Evolutionary conservation across 176 grass and related monocot genomes (phyloP).

Genomic region (Rhipidocladum racemiflorum): DNA sequence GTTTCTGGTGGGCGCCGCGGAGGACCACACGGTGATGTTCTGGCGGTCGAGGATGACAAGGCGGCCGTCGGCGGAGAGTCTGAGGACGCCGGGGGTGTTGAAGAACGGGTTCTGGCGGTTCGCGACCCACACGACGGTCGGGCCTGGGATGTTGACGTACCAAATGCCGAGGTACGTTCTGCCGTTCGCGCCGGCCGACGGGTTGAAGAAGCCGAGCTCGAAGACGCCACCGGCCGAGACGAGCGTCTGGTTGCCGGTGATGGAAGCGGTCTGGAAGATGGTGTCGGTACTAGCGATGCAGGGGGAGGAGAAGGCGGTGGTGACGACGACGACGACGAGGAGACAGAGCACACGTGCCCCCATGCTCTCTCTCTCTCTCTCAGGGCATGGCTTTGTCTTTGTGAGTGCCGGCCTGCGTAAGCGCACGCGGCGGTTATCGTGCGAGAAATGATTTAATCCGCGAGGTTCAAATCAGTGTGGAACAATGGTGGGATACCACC

Average conservation of each 20-base stretch:
- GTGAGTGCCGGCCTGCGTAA: not conserved
- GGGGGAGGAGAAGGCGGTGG: not conserved
- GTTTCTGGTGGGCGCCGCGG: not conserved
- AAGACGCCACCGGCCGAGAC: constrained; percentile 46
- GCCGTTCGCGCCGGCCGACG: not conserved
- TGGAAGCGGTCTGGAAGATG: not conserved
- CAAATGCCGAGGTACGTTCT: constrained; percentile 43
- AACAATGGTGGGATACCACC: not conserved
- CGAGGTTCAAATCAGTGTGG: not conserved
- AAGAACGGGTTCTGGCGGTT: constrained; percentile 39
- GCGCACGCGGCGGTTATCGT: not conserved
- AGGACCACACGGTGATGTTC: constrained; percentile 39
- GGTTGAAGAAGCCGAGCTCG: constrained; percentile 63
- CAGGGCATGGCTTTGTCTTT: constrained; percentile 2
- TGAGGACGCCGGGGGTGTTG: not conserved
- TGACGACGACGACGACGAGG: not conserved
- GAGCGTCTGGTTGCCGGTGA: constrained; percentile 51
- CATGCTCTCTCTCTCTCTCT: constrained; percentile 6
- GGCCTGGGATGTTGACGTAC: constrained; percentile 19
- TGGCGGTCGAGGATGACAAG: constrained; percentile 25
- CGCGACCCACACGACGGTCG: constrained; percentile 50
- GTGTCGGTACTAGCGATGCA: not conserved
- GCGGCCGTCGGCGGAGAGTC: constrained; percentile 27
- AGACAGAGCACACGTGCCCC: not conserved
- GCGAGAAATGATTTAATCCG: not conserved